Evolutionary conservation across 306 rosid species (phyloP).

Genomic region (Prunus padus): DNA sequence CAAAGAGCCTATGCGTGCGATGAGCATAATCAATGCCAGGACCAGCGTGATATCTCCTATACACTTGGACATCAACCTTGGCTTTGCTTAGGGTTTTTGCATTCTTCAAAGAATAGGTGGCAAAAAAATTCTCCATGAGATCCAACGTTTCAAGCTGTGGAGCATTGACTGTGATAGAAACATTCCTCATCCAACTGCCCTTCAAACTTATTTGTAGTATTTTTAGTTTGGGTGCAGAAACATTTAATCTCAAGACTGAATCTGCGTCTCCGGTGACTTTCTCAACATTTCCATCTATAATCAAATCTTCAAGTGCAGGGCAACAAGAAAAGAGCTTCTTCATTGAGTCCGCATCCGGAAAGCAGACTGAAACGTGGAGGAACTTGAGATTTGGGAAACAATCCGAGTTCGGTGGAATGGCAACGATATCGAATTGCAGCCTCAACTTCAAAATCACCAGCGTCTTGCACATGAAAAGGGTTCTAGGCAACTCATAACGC

Average conservation of each 20-base stretch:
- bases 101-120: not conserved
- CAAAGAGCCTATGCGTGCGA: not conserved
- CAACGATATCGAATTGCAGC: not conserved
- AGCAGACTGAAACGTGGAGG: not conserved
- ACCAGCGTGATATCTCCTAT: too few relatives aligned
- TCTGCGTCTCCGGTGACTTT: too few relatives aligned
- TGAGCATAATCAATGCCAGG: not conserved
- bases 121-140: not conserved
- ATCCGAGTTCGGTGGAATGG: not conserved
- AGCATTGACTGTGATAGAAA: not conserved
- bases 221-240: not conserved
- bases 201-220: not conserved
- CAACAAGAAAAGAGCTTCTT: not conserved
- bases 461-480: not conserved
- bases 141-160: not conserved
- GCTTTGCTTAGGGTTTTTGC: not conserved
- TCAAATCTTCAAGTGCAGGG: conserved; percentile 7
- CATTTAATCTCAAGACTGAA: not conserved
- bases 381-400: not conserved
- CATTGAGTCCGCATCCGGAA: not conserved
- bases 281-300: not conserved
- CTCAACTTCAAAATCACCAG: not conserved
- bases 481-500: not conserved
- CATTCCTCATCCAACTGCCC: too few relatives aligned
- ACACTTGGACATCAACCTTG: not conserved